Evolutionary conservation across 768 basidiomycete genomes (phyloP), one percentile per base, ranked within the genome.

Genomic region (Mycena rebaudengoi): DNA sequence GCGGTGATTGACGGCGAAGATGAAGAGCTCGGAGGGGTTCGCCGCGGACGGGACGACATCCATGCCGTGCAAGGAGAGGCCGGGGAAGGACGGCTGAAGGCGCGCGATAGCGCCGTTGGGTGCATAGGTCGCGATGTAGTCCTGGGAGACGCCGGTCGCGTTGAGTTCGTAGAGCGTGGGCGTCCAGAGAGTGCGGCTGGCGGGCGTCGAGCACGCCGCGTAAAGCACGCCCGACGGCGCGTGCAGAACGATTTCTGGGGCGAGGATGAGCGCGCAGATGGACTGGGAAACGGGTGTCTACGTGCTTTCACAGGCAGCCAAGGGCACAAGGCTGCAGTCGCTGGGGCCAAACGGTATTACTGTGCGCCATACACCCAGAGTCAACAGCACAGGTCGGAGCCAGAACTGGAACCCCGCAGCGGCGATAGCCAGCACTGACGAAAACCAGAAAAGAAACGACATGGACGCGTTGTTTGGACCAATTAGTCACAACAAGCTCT

Each of bases 1-100:
- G 29, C 88, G 86, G 71, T 92, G 91, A 71, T 92, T 92, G 65
- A 92, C 79, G n/a, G 90, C 77, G 69, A 91, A 92, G 16, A 92
- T 77, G 64, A 83, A 90, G 10, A 91, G 80, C 46, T 82, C 73
- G 12, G 78, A 74, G 5, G 85, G 78, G 57, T 88, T 75, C 3
- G 78, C 66, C 1, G 76, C 67, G 7, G 88, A 87, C 1, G 83
- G 78, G 10, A 90, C 88, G 21, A 91, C 83, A 58, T 91, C 91
- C 84, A 92, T 85, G 16, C 90, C 90, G 59, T 91, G 89, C 12
- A 87, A 69, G 20, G 85, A 84, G 48, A 90, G 75, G 7, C 85
- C 85, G 21, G 81, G 79, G 11, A 79, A 78, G 1, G 71, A 65
- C 8, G 86, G 67, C 14, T 76, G 66, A 16, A 91, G 83, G 7